These are phyloP conservation scores for Thalassiosira hispida DNA, from an alignment of 352 stramenopile species.

Conservation along the genomic window DNA sequence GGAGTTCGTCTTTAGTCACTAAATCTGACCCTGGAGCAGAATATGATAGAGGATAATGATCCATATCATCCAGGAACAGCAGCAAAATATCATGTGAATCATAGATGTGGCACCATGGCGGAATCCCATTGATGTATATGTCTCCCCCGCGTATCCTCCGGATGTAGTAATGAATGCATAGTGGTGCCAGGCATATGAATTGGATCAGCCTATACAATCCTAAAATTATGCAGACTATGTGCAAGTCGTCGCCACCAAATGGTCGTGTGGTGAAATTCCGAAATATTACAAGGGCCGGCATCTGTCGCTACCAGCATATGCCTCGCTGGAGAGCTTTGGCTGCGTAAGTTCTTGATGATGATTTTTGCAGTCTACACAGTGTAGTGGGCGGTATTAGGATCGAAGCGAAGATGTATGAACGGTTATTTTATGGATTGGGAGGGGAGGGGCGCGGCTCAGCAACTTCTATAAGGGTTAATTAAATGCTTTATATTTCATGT, in stretches of 20 bases:
- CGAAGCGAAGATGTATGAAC: too few species aligned
- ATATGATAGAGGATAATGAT: neutral
- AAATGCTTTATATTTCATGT: too few species aligned
- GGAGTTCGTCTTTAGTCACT: neutral
- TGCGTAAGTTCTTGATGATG: too few species aligned
- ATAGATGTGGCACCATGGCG: constrained; percentile 5
- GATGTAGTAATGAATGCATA: neutral
- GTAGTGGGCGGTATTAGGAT: too few species aligned
- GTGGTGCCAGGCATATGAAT: constrained; percentile 3
- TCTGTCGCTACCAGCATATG: too few species aligned
- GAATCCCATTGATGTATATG: constrained; percentile 14
- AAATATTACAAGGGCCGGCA: neutral
- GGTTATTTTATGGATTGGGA: too few species aligned
- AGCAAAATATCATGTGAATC: neutral
- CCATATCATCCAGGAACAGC: neutral
- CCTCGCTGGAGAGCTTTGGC: too few species aligned
- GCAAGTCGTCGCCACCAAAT: constrained; percentile 9
- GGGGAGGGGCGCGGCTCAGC: too few species aligned
- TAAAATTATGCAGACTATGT: constrained; percentile 8
- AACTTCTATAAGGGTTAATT: too few species aligned
- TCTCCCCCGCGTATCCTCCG: neutral
- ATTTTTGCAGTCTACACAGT: too few species aligned
- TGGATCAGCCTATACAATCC: constrained; percentile 23
- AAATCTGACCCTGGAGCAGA: neutral
- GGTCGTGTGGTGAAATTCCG: neutral